Conservation (phyloP, 768 basidiomycete species). For the Phaeolepiota aurea region DNA sequence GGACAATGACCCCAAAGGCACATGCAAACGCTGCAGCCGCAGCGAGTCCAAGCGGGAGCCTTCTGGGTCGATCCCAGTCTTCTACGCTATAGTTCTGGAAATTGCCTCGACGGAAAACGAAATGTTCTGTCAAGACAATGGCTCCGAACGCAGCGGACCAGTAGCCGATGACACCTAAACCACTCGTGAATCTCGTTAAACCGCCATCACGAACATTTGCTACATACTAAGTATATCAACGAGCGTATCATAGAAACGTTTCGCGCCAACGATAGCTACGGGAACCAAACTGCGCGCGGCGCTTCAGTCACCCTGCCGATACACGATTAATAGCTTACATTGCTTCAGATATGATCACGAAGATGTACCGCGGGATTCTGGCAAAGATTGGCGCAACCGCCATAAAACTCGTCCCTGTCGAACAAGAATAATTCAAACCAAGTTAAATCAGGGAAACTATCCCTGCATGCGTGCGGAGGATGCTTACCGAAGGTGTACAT, state of each 20-base stretch:
- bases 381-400: constrained; percentile 46
- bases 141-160: constrained; percentile 51
- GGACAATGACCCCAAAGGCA: constrained; percentile 49
- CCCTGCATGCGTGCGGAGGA: background rate
- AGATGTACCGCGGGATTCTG: constrained; percentile 59
- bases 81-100: constrained; percentile 39
- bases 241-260: constrained; percentile 54
- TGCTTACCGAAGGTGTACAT: constrained; percentile 62
- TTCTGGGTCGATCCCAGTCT: constrained; percentile 44
- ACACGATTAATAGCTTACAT: constrained; percentile 35
- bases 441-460: background rate
- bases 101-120: constrained; percentile 46
- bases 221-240: constrained; percentile 54
- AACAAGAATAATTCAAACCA: background rate
- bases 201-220: constrained; percentile 6
- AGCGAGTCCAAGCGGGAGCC: constrained; percentile 56
- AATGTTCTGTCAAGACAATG: constrained; percentile 59
- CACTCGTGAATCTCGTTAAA: background rate
- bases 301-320: background rate
- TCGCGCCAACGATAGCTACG: constrained; percentile 60
- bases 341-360: constrained; percentile 54
- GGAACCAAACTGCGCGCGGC: constrained; percentile 45
- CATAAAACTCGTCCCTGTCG: constrained; percentile 53
- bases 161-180: constrained; percentile 40
- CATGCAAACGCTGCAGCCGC: constrained; percentile 44